These are phyloP conservation scores for Leccinellum rugosiceps DNA, from an alignment of 768 basidiomycete genomes.

Conservation along the genomic window DNA sequence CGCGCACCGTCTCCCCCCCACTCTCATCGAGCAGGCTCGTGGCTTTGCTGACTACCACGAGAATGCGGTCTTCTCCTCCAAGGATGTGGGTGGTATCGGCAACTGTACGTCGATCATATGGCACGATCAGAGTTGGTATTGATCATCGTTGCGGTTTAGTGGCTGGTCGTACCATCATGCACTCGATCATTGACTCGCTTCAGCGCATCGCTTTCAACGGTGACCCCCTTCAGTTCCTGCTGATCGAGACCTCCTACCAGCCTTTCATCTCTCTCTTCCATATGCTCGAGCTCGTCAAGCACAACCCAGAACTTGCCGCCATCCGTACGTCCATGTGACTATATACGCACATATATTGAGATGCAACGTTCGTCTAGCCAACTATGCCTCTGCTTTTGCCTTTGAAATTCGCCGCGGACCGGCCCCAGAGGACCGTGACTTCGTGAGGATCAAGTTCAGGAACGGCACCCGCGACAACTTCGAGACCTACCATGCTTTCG, in stretches of 20 bases:
- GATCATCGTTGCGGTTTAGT: slow-evolving; percentile 42
- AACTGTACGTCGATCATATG: slow-evolving; percentile 57
- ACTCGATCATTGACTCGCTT: slow-evolving; percentile 67
- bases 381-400: slow-evolving; percentile 69
- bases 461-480: slow-evolving; percentile 70
- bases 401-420: slow-evolving; percentile 78
- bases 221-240: slow-evolving; percentile 74
- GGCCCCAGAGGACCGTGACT: slow-evolving; percentile 74
- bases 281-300: slow-evolving; percentile 59
- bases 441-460: slow-evolving; percentile 82
- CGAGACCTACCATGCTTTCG: slow-evolving; percentile 69
- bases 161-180: slow-evolving; percentile 76
- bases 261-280: slow-evolving; percentile 88
- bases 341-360: slow-evolving; percentile 10
- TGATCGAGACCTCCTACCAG: slow-evolving; percentile 83
- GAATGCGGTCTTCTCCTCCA: slow-evolving; percentile 65
- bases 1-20: slow-evolving; percentile 77
- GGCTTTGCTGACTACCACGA: slow-evolving; percentile 80
- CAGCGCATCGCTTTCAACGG: slow-evolving; percentile 76
- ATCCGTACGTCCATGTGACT: slow-evolving; percentile 52
- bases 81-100: slow-evolving; percentile 61
- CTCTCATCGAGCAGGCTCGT: slow-evolving; percentile 69
- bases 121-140: background rate
- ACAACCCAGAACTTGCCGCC: slow-evolving; percentile 55
- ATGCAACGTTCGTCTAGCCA: slow-evolving; percentile 41